Percentiles rank a stretch among this genome's conserved stretches.
Evolutionary conservation across 306 rosid species (phyloP).

Genomic region (Rubus parviflorus): DNA sequence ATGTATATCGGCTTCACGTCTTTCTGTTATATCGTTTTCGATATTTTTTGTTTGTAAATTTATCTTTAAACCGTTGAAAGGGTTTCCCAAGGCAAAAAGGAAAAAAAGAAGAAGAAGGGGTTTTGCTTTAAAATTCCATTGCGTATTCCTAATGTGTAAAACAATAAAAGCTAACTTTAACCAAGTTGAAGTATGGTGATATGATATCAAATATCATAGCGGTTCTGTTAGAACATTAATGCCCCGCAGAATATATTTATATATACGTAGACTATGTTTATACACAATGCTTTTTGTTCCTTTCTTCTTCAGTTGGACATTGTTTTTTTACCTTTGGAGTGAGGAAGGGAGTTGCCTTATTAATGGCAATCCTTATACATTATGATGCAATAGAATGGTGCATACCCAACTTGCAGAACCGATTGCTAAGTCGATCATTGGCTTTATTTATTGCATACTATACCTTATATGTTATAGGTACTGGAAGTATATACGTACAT

Average conservation of each 20-base stretch:
- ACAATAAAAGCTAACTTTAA: not conserved
- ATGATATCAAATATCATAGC: not conserved
- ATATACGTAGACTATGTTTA: not conserved
- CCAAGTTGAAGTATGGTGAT: conserved; percentile 2
- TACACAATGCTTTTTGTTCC: not conserved
- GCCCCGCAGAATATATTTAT: not conserved
- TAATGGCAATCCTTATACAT: not conserved
- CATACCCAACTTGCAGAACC: not conserved
- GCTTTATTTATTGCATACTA: not conserved
- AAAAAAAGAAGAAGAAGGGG: too few species aligned
- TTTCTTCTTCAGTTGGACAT: not conserved
- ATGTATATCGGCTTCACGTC: not conserved
- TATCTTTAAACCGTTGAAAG: too few species aligned
- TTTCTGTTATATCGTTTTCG: not conserved
- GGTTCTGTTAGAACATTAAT: conserved; percentile 8
- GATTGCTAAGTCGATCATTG: not conserved
- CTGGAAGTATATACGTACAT: too few species aligned
- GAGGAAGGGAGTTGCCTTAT: not conserved
- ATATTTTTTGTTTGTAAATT: not conserved
- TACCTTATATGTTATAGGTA: not conserved
- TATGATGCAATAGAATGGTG: not conserved
- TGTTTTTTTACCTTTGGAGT: not conserved
- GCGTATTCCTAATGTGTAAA: not conserved
- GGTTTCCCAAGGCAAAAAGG: too few species aligned
- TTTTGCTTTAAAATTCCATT: too few species aligned